Evolutionary conservation across 495 filamentous ascomycete species (phyloP), one percentile per base, ranked within the genome.

Genomic region (Cenococcum geophilum): DNA sequence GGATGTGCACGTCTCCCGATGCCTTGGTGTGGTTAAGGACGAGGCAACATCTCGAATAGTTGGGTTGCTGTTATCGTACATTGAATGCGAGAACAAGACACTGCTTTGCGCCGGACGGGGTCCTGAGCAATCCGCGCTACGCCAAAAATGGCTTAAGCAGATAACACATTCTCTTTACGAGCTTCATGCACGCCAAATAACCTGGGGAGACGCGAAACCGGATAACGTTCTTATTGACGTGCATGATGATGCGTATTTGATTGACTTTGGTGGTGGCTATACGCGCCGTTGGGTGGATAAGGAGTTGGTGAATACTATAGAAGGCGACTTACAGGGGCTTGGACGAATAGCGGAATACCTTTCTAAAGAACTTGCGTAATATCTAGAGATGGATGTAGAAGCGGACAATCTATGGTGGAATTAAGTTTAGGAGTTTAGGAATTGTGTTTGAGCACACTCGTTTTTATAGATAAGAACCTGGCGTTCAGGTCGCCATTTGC

Each of bases 161-260:
- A 65, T 70, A 55, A 52, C 50, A 37, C 57, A 71, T 49, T 63
- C 60, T 14, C 57, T 73, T 55, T 32, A 62, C 10, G 43, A 62
- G 37, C 48, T 73, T 34, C 69, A 73, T 67, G 65, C 62, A 48
- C 66, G 60, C 60, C 65, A 57, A 18, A 70, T 73, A 16, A 58
- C 70, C 37, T 73, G 71, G 71, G 71, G 71, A 50, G 69, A 73
- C 68, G 71, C 64, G 57, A 73, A 73, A 63, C 58, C 69, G 43
- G 57, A 63, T 37, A 73, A 73, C 60, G 71, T 71, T 51, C 61
- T 73, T 56, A 58, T 71, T 57, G 62, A 71, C 60, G 57, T 62
- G 51, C 55, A 63, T 36, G 65, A 65, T 57, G 62, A 71, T 62
- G 64, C 64, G 36, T 73, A 63, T 63, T 43, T 68, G 61, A 58